Evolutionary conservation across 371 early-diverging fungal genomes (phyloP).

Genomic region (Circinella minor): DNA sequence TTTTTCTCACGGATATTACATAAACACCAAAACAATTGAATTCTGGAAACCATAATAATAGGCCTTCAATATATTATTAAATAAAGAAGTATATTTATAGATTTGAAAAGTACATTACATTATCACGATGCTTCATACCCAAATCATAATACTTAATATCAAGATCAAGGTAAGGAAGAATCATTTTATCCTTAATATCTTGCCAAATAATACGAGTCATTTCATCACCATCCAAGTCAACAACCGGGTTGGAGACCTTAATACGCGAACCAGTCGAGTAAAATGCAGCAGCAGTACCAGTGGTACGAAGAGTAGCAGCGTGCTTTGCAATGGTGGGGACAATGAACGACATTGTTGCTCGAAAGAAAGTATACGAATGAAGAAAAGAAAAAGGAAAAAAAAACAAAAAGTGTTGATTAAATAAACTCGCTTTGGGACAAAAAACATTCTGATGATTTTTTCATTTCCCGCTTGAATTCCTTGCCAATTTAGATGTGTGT

Average conservation of each 20-base stretch:
- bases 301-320: slow-evolving; percentile 11
- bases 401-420: no score
- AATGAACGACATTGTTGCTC: slow-evolving; percentile 17
- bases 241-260: slow-evolving; percentile 79
- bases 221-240: slow-evolving; percentile 96
- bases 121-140: slow-evolving; percentile 90
- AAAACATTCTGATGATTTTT: no score
- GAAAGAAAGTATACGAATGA: background rate
- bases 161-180: slow-evolving; percentile 86
- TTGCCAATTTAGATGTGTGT: no score
- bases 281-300: slow-evolving; percentile 8
- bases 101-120: slow-evolving; percentile 39
- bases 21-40: no score
- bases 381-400: background rate
- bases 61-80: no score
- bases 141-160: slow-evolving; percentile 94
- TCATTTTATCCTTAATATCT: slow-evolving; percentile 92
- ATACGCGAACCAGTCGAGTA: slow-evolving; percentile 62
- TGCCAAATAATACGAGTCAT: slow-evolving; percentile 98
- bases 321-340: slow-evolving; percentile 13
- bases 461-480: no score
- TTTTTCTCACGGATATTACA: no score
- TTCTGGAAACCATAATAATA: no score
- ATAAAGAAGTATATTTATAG: no score
- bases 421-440: no score